Conservation (phyloP, 2,329 filamentous ascomycete species). For the Fusarium guadeloupense region DNA sequence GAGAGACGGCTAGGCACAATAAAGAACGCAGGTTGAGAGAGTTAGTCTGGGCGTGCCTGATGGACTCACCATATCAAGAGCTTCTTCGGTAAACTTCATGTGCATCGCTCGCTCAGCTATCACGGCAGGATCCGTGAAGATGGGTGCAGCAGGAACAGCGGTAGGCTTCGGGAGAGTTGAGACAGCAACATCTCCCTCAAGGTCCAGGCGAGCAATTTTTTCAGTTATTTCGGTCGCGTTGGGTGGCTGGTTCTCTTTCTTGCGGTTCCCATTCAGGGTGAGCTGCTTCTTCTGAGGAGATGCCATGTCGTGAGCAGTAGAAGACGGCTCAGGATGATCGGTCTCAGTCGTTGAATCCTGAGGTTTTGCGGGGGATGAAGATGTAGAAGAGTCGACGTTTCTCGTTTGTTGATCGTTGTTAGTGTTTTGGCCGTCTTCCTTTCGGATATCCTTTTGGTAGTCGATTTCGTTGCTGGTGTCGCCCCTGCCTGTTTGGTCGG, state of each 20-base stretch:
- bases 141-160: background rate
- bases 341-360: background rate
- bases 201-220: constrained; percentile 31
- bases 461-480: constrained; percentile 14
- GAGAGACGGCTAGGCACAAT: background rate
- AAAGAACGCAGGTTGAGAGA: no score
- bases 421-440: background rate
- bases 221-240: constrained; percentile 5
- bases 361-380: background rate
- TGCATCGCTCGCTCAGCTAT: constrained; percentile 48
- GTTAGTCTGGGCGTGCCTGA: background rate
- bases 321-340: background rate
- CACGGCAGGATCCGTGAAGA: constrained; percentile 43
- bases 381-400: background rate
- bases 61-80: constrained; percentile 80
- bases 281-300: constrained; percentile 6
- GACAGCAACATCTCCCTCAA: constrained; percentile 13
- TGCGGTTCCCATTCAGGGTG: background rate
- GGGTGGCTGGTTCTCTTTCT: constrained; percentile 48
- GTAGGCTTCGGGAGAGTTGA: constrained; percentile 1
- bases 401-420: constrained; percentile 10
- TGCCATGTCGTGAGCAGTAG: constrained; percentile 34
- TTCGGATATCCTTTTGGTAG: constrained; percentile 8
- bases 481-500: constrained; percentile 26
- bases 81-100: constrained; percentile 79